Base-by-base conservation (phyloP, 345 rosid genomes). In the Balakata baccata region DNA sequence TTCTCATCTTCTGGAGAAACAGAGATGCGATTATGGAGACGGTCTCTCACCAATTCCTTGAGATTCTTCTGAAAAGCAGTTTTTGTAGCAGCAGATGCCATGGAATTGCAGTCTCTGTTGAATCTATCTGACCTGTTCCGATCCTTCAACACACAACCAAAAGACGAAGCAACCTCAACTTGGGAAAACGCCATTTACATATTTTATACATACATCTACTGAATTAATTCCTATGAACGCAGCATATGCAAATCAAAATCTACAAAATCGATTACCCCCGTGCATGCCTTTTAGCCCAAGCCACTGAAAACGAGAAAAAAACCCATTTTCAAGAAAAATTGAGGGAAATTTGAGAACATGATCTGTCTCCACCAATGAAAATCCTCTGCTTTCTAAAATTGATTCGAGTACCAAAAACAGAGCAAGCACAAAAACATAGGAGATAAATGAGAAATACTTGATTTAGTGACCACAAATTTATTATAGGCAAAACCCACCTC, bases 141-240 rank as follows among this genome's bases (percentile, higher is more conserved):
- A 65, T 91, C 92, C 75, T 86, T 86, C 66, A 91, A 77, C 14
- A 88, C 86, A 69, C 89, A 83, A 54, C 87, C 87, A 73, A 91
- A 84, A 39, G 93, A 85, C 0, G 96, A 80, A 41, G 78, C 85
- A 25, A 90, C 74, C 81, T 90, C 92, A 0, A 91, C 87, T 38
- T 89, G 88, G 2, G 89, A 89, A 39, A 88, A 90, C 16, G 90
- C 96, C 98, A 94, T 91, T 50, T 38, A 8, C 23, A 20, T 10
- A 57, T 22, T 58, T 29, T 13, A 10, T 53, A n/a, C 34, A 29
- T 29, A 29, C 34, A 1, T 29, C 34, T 1, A 29, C 34, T 29
- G 1, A 29, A 29, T 29, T 29, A 7, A 22, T 45, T 29, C 34
- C 46, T 18, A 25, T 22, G 60, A 39, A 34, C 3, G 6, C 14